Evolutionary conservation across 1,284 basidiomycete species (phyloP).

Genomic region (Amylostereum areolatum): DNA sequence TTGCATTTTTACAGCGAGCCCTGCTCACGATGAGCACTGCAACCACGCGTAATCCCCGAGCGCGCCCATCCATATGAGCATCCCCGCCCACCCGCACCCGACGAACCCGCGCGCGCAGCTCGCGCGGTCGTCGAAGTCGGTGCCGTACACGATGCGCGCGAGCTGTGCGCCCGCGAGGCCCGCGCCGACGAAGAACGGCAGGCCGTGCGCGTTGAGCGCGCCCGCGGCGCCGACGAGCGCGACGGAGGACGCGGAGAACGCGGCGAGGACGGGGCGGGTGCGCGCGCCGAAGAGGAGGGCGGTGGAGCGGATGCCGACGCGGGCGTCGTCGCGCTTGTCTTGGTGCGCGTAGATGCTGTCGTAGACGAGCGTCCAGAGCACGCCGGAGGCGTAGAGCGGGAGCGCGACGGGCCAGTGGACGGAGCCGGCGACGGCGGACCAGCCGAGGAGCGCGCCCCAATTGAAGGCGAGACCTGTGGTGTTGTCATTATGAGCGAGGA

Average conservation of each 20-base stretch:
- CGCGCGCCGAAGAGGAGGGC: conserved; percentile 83
- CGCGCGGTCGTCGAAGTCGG: conserved; percentile 72
- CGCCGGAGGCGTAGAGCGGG: conserved; percentile 86
- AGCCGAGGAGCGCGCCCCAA: conserved; percentile 95
- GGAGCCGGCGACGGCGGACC: conserved; percentile 86
- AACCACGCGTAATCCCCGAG: conserved; percentile 65
- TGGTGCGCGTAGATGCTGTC: conserved; percentile 99
- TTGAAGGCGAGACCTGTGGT: conserved; percentile 85
- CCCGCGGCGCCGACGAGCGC: conserved; percentile 78
- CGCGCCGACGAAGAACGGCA: conserved; percentile 78
- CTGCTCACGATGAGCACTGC: conserved; percentile 1
- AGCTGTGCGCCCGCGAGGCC: conserved; percentile 75
- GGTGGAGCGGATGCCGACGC: conserved; percentile 89
- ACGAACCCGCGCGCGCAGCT: conserved; percentile 94
- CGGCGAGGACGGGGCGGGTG: conserved; percentile 73
- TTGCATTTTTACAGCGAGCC: background rate
- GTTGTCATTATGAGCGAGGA: background rate
- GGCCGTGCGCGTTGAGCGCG: conserved; percentile 68
- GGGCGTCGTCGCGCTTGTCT: conserved; percentile 92
- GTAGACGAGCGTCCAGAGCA: conserved; percentile 94
- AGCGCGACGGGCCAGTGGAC: conserved; percentile 82
- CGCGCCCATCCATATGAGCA: conserved; percentile 85
- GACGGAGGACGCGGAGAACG: conserved; percentile 72
- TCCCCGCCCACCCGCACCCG: conserved; percentile 85
- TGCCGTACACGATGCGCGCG: conserved; percentile 71